These are phyloP conservation scores for Mucor indicus DNA, from an alignment of 371 early-diverging fungal genomes.

Conservation along the genomic window DNA sequence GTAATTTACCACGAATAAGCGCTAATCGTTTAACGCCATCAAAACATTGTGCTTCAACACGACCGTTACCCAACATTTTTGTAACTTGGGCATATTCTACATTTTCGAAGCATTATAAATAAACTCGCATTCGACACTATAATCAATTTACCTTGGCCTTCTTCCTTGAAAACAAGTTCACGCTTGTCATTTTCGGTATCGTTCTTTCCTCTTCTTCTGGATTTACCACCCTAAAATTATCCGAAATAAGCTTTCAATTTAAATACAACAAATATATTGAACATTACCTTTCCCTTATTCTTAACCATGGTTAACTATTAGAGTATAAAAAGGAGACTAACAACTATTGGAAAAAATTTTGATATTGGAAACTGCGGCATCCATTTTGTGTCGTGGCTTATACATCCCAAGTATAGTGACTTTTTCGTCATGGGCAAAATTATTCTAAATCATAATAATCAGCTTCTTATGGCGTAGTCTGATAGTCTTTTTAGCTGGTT, in stretches of 20 bases:
- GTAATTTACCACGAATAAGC: conserved; percentile 97
- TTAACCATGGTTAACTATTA: conserved; percentile 30
- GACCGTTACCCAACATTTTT: conserved; percentile 97
- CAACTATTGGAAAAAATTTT: too few relatives aligned
- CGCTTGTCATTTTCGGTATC: conserved; percentile 93
- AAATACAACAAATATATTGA: too few relatives aligned
- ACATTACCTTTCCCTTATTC: conserved; percentile 26
- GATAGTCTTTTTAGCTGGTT: too few relatives aligned
- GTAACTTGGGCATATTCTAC: conserved; percentile 93
- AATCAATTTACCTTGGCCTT: conserved; percentile 89
- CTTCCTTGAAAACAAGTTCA: conserved; percentile 92
- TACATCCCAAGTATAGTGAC: too few relatives aligned
- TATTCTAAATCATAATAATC: too few relatives aligned
- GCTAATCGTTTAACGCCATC: conserved; percentile 93
- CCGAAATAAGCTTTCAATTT: neutral
- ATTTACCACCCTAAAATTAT: conserved; percentile 90
- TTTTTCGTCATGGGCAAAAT: too few relatives aligned
- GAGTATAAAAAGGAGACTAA: too few relatives aligned
- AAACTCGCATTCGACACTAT: too few relatives aligned
- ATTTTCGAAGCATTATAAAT: conserved; percentile 86
- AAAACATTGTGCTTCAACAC: conserved; percentile 92
- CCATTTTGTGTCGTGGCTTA: too few relatives aligned
- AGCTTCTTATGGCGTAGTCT: too few relatives aligned
- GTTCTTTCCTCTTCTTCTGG: conserved; percentile 95
- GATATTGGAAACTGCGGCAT: too few relatives aligned